These are phyloP conservation scores for Conringia planisiliqua DNA, from an alignment of 345 rosid genomes.

Conservation along the genomic window DNA sequence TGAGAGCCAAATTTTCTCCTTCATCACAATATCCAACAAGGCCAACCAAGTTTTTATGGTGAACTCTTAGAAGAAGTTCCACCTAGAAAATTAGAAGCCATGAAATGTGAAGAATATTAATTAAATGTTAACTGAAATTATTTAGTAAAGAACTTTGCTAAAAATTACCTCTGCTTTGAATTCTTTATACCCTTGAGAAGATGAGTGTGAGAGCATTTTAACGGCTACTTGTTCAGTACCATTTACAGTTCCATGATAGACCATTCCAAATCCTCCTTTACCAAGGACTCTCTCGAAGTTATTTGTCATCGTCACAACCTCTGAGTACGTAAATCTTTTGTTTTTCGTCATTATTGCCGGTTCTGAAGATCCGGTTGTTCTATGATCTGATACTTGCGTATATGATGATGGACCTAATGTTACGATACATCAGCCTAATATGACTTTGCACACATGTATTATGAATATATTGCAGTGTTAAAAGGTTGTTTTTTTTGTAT, in stretches of 20 bases:
- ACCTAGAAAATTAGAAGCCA: slow-evolving; percentile 26
- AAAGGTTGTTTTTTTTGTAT: not conserved
- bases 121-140: not conserved
- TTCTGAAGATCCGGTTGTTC: slow-evolving; percentile 5
- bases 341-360: slow-evolving; percentile 16
- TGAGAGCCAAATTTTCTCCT: slow-evolving; percentile 38
- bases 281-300: slow-evolving; percentile 41
- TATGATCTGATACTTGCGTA: not conserved
- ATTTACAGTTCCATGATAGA: slow-evolving; percentile 40
- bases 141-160: not conserved
- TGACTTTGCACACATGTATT: not conserved
- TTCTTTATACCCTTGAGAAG: slow-evolving; percentile 47
- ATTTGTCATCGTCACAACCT: slow-evolving; percentile 39
- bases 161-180: slow-evolving; percentile 44
- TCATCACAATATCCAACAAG: slow-evolving; percentile 46
- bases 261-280: slow-evolving; percentile 49
- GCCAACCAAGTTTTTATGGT: slow-evolving; percentile 40
- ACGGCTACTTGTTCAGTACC: slow-evolving; percentile 40
- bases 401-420: not conserved
- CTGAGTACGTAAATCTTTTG: slow-evolving; percentile 32
- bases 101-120: not conserved
- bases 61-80: slow-evolving; percentile 42
- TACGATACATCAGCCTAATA: not conserved
- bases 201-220: slow-evolving; percentile 43
- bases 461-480: not conserved